These are phyloP conservation scores for Puya raimondii DNA, from an alignment of 176 grass and related monocot genomes.

Conservation along the genomic window DNA sequence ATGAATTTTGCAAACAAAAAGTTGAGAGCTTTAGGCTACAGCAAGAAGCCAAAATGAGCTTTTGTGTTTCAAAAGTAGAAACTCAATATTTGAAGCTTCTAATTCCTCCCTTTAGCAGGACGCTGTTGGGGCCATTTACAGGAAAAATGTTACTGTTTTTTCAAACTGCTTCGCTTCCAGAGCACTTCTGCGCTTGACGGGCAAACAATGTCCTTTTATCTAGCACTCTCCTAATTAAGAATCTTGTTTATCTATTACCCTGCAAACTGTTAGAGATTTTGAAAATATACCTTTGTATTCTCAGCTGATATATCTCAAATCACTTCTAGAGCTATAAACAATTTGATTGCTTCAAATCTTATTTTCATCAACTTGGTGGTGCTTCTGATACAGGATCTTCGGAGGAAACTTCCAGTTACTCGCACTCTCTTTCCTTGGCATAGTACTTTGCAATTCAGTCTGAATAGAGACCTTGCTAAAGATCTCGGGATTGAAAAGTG, in stretches of 20 bases:
- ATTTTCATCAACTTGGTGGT: neutral
- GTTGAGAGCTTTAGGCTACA: neutral
- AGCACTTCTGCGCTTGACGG: too few species aligned
- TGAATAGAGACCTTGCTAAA: conserved; percentile 72
- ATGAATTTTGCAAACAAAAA: neutral
- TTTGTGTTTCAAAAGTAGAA: too few species aligned
- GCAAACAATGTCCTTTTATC: too few species aligned
- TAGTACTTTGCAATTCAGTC: conserved; percentile 64
- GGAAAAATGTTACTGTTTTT: too few species aligned
- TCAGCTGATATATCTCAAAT: neutral
- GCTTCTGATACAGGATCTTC: conserved; percentile 57
- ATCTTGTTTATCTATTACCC: too few species aligned
- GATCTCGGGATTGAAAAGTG: conserved; percentile 86
- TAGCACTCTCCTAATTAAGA: too few species aligned
- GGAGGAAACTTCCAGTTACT: conserved; percentile 92
- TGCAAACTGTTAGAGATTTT: too few species aligned
- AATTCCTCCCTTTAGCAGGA: too few species aligned
- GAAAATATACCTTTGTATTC: too few species aligned
- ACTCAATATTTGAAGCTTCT: too few species aligned
- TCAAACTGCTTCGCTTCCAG: too few species aligned
- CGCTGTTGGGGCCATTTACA: too few species aligned
- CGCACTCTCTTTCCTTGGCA: conserved; percentile 96
- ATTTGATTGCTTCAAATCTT: neutral
- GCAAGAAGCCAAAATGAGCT: neutral
- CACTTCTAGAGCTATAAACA: neutral